A percentile compares a stretch with the other conserved stretches of the same genome.
These are phyloP conservation scores for Fusarium brevicatenulatum DNA, from an alignment of 2,329 filamentous ascomycete species.

Conservation along the genomic window DNA sequence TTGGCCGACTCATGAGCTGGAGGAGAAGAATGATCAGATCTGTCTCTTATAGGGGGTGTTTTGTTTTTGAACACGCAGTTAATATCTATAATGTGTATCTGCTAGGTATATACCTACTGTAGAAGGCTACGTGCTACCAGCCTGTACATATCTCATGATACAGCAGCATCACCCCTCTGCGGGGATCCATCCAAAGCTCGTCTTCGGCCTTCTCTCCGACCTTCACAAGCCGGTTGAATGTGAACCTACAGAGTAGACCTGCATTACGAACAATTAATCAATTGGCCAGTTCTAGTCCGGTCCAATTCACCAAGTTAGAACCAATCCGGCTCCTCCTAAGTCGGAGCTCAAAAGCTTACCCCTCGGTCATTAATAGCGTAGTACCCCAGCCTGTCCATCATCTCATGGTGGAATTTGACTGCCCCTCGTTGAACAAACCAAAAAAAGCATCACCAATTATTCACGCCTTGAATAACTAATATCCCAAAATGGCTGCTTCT, in stretches of 20 bases:
- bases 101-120: too few relatives aligned
- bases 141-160: too few relatives aligned
- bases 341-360: neutral
- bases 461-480: neutral
- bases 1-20: constrained; percentile 3
- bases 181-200: neutral
- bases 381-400: constrained; percentile 7
- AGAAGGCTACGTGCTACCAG: neutral
- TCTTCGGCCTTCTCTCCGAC: constrained; percentile 34
- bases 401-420: constrained; percentile 2
- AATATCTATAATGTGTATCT: fast-evolving
- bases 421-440: constrained; percentile 14
- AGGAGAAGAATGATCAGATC: neutral
- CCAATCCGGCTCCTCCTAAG: constrained; percentile 1
- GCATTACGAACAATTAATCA: neutral
- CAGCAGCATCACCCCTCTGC: constrained; percentile 6
- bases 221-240: constrained; percentile 1
- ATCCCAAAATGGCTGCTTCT: constrained; percentile 48
- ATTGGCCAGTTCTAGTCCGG: neutral
- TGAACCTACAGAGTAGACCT: constrained; percentile 1
- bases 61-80: fast-evolving
- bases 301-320: neutral
- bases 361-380: constrained; percentile 11
- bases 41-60: neutral
- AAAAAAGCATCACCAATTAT: neutral